A percentile compares a stretch with the other conserved stretches of the same genome.
Conservation (phyloP, 2,329 filamentous ascomycete genomes). For the Plenodomus tracheiphilus region DNA sequence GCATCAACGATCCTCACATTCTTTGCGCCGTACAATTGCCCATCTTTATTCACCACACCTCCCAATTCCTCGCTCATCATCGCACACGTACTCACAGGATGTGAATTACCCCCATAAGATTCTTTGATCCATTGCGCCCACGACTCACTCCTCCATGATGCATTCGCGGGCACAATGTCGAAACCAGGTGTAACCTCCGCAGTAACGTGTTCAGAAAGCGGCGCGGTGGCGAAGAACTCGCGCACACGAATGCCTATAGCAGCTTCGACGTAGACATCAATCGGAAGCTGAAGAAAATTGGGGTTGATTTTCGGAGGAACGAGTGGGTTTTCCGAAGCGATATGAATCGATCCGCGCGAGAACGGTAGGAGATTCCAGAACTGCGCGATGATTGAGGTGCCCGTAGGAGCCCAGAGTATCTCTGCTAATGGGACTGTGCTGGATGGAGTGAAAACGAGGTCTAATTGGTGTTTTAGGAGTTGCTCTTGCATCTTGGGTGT, state of each 20-base stretch:
- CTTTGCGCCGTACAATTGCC: constrained; percentile 38
- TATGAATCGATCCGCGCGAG: constrained; percentile 41
- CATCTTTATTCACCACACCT: constrained; percentile 39
- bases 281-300: constrained; percentile 48
- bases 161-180: constrained; percentile 21
- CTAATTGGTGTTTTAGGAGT: constrained; percentile 52
- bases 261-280: constrained; percentile 43
- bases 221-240: constrained; percentile 31
- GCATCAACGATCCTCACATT: constrained; percentile 46
- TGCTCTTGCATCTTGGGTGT: constrained; percentile 42
- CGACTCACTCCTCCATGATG: constrained; percentile 14
- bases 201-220: constrained; percentile 24
- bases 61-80: constrained; percentile 39
- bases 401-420: constrained; percentile 46
- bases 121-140: constrained; percentile 31
- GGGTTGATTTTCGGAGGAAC: constrained; percentile 47
- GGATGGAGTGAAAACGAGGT: constrained; percentile 50
- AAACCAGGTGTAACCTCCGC: constrained; percentile 26
- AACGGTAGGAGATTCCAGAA: constrained; percentile 46
- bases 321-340: constrained; percentile 34
- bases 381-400: constrained; percentile 40
- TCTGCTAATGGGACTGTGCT: constrained; percentile 52
- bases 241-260: constrained; percentile 38
- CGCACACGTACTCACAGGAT: constrained; percentile 39
- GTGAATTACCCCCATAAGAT: constrained; percentile 30